A percentile compares a stretch with the other conserved stretches of the same genome.
phyloP scores from a whole-genome alignment of 768 basidiomycete species.

The Tulasnella sp. region DNA sequence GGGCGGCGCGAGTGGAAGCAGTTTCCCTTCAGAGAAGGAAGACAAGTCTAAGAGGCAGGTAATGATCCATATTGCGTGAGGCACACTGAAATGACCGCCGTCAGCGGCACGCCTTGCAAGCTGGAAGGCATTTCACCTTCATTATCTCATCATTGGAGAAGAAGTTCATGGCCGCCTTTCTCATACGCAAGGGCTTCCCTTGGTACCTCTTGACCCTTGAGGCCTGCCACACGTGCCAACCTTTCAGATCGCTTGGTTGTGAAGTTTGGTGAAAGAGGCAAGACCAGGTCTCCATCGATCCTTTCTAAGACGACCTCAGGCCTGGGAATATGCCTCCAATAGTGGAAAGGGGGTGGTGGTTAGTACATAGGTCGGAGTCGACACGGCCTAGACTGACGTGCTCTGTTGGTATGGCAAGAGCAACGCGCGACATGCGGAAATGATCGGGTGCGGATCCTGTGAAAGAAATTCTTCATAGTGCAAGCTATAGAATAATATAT shows the following conservation, averaged over 20 bases:
- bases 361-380: slow-evolving; percentile 17
- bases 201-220: not conserved
- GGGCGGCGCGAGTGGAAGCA: slow-evolving; percentile 6
- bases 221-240: not conserved
- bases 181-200: not conserved
- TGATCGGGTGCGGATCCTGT: slow-evolving; percentile 52
- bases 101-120: not conserved
- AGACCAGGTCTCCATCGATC: slow-evolving; percentile 10
- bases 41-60: slow-evolving; percentile 2
- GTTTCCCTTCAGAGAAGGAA: slow-evolving; percentile 5
- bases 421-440: slow-evolving; percentile 60
- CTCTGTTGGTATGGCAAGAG: slow-evolving; percentile 46
- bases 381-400: not conserved
- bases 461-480: slow-evolving; percentile 51
- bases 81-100: not conserved
- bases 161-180: not conserved
- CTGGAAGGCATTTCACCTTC: not conserved
- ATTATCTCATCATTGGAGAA: not conserved
- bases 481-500: slow-evolving; percentile 30
- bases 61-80: not conserved
- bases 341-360: too few relatives aligned
- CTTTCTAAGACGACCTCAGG: slow-evolving; percentile 51
- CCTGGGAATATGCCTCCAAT: slow-evolving; percentile 48
- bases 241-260: not conserved
- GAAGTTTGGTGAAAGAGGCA: not conserved